Evolutionary conservation across 805 yeast species (phyloP), one percentile per base, ranked within the genome.

Genomic region (Ogataea wickerhamii): DNA sequence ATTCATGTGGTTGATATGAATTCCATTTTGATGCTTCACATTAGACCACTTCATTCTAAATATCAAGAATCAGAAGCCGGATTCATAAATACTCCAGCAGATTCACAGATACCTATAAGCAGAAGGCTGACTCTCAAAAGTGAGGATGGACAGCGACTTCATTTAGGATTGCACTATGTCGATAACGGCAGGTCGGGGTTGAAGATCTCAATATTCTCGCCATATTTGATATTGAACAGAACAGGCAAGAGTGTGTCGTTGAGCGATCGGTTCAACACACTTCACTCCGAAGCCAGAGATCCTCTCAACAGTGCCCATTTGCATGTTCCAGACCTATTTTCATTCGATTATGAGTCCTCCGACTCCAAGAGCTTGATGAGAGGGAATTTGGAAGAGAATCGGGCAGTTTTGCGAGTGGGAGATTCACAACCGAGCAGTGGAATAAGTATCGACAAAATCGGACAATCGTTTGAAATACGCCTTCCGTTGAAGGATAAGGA

Each of bases 361-460:
- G 81, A 76, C 34, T 37, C 44, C 2, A 32, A 41, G 20, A 52
- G 53, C 6, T 37, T 57, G 16, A 45, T 58, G 16, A 43, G 52
- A n/a, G 61, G 61, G 6, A 58, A 55, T 30, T 44, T 58, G 16
- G 73, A 79, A 19, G 73, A 70, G 28, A 81, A 82, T 50, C 68
- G 94, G 41, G 94, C 89, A 0, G 53, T 72, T 18, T 51, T 89
- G 5, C 72, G 74, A 43, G 70, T 86, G 16, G 83, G 74, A 0
- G 85, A 83, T 38, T 82, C 95, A 0, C 68, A 70, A 5, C 74
- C 85, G 75, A 83, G 96, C 47, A 57, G 67, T 1, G 85, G 87
- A 2, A 67, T 87, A 33, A 81, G 95, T 56, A 79, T 93, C 52
- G 96, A 89, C 55, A 94, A 95, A 3, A 73, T 91, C 38, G 98